Base-by-base conservation (phyloP, 768 basidiomycete genomes). In the Gloeopeniophorella convolvens region DNA sequence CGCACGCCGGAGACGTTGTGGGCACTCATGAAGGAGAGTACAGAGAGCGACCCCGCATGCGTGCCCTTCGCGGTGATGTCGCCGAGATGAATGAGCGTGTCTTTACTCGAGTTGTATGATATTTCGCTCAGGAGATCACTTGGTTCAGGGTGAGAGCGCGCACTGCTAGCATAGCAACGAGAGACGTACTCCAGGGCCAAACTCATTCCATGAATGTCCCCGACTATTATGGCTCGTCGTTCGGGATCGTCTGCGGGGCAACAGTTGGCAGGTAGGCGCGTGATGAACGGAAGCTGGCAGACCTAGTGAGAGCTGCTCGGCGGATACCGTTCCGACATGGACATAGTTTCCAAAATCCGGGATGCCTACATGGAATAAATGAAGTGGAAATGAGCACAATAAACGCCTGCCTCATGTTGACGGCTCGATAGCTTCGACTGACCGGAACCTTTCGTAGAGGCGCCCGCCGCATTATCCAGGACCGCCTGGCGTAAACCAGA, bases 171-270 rank as follows among this genome's bases (percentile, higher is more conserved):
- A 32, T 24, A 12, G 15, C 28, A 16, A 9, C 12, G 4, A 35
- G 33, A 28, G 11, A 67, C 84, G 49, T 46, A 90, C 88, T 78
- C 70, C 4, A 96, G 66, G 0, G 82, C 76, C 5, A 72, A 62
- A 45, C 76, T 73, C 79, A 85, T 89, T 39, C 89, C 90, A 71
- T 97, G 94, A 6, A 96, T 73, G 60, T 97, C 94, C 7, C 93
- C 94, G 11, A 96, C 70, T 52, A 91, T 67, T 35, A 97, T 79
- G 23, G 85, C 70, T 13, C 90, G 79, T 55, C 65, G 71, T 23
- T 67, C 59, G 3, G 73, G 64, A 12, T 77, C 70, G 50, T 75
- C 86, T 86, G 42, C 26, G 16, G 10, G 32, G 9, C 24, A 28
- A 39, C 18, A 18, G 18, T 13, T 7, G 24, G 34, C 20, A 24